Evolutionary conservation across 768 basidiomycete species (phyloP).

Genomic region (Infundibulicybe gibba): DNA sequence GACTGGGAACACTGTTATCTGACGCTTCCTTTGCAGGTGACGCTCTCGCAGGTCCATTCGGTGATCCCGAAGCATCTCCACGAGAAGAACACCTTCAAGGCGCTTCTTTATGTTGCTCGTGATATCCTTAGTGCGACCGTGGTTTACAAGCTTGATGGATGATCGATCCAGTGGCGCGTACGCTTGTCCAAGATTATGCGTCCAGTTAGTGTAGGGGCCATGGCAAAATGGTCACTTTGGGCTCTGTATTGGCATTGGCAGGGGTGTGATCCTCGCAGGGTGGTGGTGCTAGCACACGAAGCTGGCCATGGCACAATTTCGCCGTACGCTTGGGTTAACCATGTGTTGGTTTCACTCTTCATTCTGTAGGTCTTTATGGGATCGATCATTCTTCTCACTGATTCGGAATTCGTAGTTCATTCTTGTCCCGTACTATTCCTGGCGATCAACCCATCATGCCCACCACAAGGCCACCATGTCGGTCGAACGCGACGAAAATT

Average conservation of each 20-base stretch:
- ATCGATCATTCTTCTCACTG: background rate
- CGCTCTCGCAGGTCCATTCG: conserved; percentile 45
- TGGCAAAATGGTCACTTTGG: conserved; percentile 40
- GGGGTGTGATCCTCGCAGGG: conserved; percentile 53
- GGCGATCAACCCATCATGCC: conserved; percentile 51
- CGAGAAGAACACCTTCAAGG: conserved; percentile 45
- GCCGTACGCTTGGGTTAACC: conserved; percentile 37
- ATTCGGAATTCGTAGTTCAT: conserved; percentile 33
- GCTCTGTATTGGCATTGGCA: conserved; percentile 56
- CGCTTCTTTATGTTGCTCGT: conserved; percentile 41
- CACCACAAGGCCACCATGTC: conserved; percentile 66
- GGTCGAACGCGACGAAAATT: conserved; percentile 80
- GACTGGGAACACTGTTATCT: background rate
- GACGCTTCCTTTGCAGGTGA: conserved; percentile 24
- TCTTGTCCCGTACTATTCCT: conserved; percentile 63
- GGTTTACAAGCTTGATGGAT: conserved; percentile 40
- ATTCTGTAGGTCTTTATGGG: conserved; percentile 31
- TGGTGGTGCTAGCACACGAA: conserved; percentile 65
- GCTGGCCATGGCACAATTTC: conserved; percentile 60
- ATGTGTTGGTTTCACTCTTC: conserved; percentile 46
- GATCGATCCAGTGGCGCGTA: conserved; percentile 41
- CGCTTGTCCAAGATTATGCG: conserved; percentile 18
- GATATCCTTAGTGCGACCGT: conserved; percentile 41
- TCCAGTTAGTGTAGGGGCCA: conserved; percentile 18
- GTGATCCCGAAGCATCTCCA: conserved; percentile 51